phyloP scores from a whole-genome alignment of 2,329 filamentous ascomycete species.

The Fusarium dimerum region DNA sequence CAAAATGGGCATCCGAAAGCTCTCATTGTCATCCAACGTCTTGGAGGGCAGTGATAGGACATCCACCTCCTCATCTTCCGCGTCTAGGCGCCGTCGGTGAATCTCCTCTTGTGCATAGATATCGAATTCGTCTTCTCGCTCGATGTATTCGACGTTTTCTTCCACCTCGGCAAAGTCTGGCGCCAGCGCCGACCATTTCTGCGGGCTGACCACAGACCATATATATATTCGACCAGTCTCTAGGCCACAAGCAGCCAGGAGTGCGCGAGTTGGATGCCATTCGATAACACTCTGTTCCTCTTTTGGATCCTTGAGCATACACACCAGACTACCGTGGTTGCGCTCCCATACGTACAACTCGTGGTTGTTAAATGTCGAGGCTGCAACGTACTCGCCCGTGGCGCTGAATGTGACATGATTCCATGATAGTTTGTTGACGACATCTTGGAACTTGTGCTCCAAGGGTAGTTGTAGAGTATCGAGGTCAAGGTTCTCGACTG shows the following conservation, averaged over 20 bases:
- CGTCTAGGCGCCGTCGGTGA: conserved; percentile 83
- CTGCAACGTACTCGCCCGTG: conserved; percentile 92
- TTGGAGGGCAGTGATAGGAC: conserved; percentile 73
- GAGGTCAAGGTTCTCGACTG: conserved; percentile 68
- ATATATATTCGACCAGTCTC: conserved; percentile 94
- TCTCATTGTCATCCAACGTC: conserved; percentile 58
- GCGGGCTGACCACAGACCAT: conserved; percentile 93
- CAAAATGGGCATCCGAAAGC: conserved; percentile 92
- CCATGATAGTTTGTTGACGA: conserved; percentile 93
- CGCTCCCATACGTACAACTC: conserved; percentile 99
- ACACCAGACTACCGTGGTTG: conserved; percentile 87
- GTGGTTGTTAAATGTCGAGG: conserved; percentile 97
- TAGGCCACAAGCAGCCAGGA: conserved; percentile 87
- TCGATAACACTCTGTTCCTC: conserved; percentile 96
- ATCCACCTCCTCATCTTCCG: conserved; percentile 92
- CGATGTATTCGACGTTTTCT: conserved; percentile 96
- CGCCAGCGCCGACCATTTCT: conserved; percentile 95
- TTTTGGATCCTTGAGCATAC: conserved; percentile 94
- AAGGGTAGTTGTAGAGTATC: conserved; percentile 87
- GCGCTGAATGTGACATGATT: conserved; percentile 96
- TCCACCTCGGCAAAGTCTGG: conserved; percentile 97
- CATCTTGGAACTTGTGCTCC: conserved; percentile 97
- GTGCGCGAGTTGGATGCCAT: conserved; percentile 88
- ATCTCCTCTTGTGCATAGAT: conserved; percentile 95
- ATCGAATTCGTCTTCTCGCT: conserved; percentile 96